These are phyloP conservation scores for Botryosphaeria dothidea DNA, from an alignment of 2,329 filamentous ascomycete species.

Conservation along the genomic window DNA sequence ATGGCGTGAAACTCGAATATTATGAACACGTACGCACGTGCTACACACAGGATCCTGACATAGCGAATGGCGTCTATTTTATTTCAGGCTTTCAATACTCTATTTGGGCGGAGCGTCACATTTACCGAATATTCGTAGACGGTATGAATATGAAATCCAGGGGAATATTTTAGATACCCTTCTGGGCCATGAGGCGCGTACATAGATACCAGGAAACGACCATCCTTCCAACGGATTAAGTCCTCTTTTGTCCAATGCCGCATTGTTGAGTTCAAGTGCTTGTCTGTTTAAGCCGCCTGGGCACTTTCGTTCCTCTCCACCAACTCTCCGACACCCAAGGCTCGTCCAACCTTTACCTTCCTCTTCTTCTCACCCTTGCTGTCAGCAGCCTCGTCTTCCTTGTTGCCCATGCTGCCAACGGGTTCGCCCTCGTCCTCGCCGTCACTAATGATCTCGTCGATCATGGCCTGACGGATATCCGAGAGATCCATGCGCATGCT, in stretches of 20 bases:
- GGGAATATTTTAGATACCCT: no score
- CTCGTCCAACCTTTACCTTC: conserved; percentile 79
- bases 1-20: neutral
- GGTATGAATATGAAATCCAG: no score
- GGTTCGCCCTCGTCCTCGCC: conserved; percentile 43
- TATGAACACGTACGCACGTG: no score
- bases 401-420: conserved; percentile 37
- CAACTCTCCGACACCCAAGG: conserved; percentile 73
- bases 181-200: no score
- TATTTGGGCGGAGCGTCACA: no score
- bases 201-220: no score
- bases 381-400: conserved; percentile 38
- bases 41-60: no score
- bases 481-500: conserved; percentile 87
- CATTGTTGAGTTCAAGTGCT: no score
- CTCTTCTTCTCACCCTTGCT: conserved; percentile 52
- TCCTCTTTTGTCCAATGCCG: no score
- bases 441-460: conserved; percentile 37
- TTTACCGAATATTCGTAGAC: no score
- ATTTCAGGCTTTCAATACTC: no score
- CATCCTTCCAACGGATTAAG: no score
- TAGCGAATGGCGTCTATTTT: neutral
- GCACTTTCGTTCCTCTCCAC: conserved; percentile 68
- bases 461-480: conserved; percentile 56
- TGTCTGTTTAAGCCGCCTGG: neutral